These are phyloP conservation scores for Cystofilobasidium bisporidii DNA, from an alignment of 768 basidiomycete genomes.

Conservation along the genomic window DNA sequence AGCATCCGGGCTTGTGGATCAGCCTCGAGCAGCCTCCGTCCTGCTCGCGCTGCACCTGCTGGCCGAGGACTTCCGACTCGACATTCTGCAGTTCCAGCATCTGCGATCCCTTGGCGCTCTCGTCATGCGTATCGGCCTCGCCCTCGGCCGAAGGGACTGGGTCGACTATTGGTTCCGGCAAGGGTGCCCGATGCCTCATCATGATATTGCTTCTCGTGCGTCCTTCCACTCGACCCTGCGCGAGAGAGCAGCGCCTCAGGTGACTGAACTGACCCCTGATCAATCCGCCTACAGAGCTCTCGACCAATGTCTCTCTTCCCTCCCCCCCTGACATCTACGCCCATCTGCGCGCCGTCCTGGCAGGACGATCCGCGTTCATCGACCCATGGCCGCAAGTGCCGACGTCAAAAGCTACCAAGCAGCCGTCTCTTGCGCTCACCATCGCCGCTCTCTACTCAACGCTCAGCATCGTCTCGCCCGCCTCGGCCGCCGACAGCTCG, in stretches of 20 bases:
- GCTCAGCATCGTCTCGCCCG: not conserved
- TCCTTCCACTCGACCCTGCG: too few relatives aligned
- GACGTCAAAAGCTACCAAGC: not conserved
- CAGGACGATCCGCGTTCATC: not conserved
- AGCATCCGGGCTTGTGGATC: not conserved
- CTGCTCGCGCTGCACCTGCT: conserved; percentile 71
- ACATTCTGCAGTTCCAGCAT: conserved; percentile 42
- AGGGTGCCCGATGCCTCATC: conserved; percentile 44
- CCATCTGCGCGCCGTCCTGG: conserved; percentile 12
- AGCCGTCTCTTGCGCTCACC: not conserved
- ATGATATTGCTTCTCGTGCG: not conserved
- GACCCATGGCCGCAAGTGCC: not conserved
- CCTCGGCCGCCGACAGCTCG: not conserved
- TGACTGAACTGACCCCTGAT: too few relatives aligned
- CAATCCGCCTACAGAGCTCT: too few relatives aligned
- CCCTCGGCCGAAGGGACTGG: conserved; percentile 67
- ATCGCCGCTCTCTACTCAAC: conserved; percentile 10
- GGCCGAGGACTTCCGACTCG: conserved; percentile 46
- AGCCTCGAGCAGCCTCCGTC: conserved; percentile 41
- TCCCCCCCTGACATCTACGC: conserved; percentile 17
- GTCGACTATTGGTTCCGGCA: conserved; percentile 84
- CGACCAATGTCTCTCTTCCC: not conserved
- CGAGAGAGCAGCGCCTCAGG: too few relatives aligned
- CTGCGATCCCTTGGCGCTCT: conserved; percentile 54
- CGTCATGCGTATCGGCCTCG: conserved; percentile 42